A percentile compares a stretch with the other conserved stretches of the same genome.
Evolutionary conservation across 163 green algal genomes (phyloP).

Genomic region (Chlamydomonas reinhardtii): DNA sequence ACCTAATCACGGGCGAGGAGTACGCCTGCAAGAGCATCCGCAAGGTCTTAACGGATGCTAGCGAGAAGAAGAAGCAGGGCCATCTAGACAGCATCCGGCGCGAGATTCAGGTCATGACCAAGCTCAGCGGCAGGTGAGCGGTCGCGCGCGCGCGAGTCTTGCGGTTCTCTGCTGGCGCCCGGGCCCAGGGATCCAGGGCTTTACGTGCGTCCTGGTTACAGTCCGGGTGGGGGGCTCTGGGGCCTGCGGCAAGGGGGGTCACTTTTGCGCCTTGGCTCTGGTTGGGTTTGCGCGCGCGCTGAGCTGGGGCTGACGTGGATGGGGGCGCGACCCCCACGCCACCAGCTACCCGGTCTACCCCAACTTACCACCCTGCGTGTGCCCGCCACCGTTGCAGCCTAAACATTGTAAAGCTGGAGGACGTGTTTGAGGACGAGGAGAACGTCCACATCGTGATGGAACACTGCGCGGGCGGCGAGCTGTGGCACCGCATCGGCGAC

Average conservation of each 20-base stretch:
- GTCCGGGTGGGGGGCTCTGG: too few relatives aligned
- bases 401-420: slow-evolving; percentile 70
- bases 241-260: too few relatives aligned
- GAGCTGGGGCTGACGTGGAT: too few relatives aligned
- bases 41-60: slow-evolving; percentile 80
- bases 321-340: too few relatives aligned
- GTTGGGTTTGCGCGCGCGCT: too few relatives aligned
- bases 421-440: slow-evolving; percentile 92
- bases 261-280: too few relatives aligned
- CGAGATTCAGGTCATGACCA: slow-evolving; percentile 81
- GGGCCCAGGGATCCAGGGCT: too few relatives aligned
- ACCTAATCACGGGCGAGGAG: slow-evolving; percentile 53
- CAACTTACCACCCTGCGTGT: too few relatives aligned
- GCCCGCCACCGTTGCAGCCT: slow-evolving; percentile 59
- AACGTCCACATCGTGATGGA: slow-evolving; percentile 95
- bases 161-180: too few relatives aligned
- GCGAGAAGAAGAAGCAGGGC: slow-evolving; percentile 71
- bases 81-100: slow-evolving; percentile 83
- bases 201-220: too few relatives aligned
- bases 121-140: slow-evolving; percentile 66
- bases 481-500: slow-evolving; percentile 80
- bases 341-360: too few relatives aligned
- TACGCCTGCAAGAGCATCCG: slow-evolving; percentile 86
- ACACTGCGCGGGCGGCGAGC: slow-evolving; percentile 91
- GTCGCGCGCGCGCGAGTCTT: too few relatives aligned